phyloP scores from a whole-genome alignment of 306 rosid genomes.

The Pyrus communis region DNA sequence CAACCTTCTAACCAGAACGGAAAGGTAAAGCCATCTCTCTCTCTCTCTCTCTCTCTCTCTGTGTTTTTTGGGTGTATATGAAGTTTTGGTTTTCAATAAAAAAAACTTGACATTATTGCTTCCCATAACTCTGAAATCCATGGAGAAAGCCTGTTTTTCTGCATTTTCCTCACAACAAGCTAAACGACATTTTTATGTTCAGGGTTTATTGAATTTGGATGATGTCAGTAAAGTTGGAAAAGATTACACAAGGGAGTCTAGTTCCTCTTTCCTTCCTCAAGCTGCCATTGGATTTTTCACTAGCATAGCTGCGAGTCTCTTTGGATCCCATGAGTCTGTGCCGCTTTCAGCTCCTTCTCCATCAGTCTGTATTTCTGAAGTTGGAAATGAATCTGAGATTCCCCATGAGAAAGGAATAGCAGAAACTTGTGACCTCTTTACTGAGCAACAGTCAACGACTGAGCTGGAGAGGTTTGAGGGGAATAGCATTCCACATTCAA shows the following conservation, averaged over 20 bases:
- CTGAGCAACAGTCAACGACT: constrained; percentile 26
- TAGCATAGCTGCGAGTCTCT: constrained; percentile 44
- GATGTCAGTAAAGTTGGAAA: constrained; percentile 25
- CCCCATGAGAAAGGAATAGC: constrained; percentile 29
- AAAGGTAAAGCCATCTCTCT: constrained; percentile 43
- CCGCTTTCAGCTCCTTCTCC: constrained; percentile 35
- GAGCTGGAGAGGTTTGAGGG: constrained; percentile 25
- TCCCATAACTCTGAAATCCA: background rate
- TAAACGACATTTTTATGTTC: constrained; percentile 15
- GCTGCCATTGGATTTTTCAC: constrained; percentile 66
- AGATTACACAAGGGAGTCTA: constrained; percentile 41
- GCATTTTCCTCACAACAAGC: background rate
- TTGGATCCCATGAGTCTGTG: constrained; percentile 48
- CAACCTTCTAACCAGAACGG: constrained; percentile 30
- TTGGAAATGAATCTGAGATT: constrained; percentile 33
- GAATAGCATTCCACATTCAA: constrained; percentile 6
- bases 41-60: constrained; percentile 17
- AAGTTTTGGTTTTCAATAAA: background rate
- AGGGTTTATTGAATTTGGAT: constrained; percentile 40
- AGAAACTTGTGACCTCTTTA: constrained; percentile 34
- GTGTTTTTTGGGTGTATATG: background rate
- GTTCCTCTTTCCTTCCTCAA: constrained; percentile 58
- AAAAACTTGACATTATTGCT: background rate
- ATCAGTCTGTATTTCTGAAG: constrained; percentile 37
- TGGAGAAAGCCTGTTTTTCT: background rate